These are phyloP conservation scores for Thermochaetoides thermophila DNA, from an alignment of 495 filamentous ascomycete genomes.

Conservation along the genomic window DNA sequence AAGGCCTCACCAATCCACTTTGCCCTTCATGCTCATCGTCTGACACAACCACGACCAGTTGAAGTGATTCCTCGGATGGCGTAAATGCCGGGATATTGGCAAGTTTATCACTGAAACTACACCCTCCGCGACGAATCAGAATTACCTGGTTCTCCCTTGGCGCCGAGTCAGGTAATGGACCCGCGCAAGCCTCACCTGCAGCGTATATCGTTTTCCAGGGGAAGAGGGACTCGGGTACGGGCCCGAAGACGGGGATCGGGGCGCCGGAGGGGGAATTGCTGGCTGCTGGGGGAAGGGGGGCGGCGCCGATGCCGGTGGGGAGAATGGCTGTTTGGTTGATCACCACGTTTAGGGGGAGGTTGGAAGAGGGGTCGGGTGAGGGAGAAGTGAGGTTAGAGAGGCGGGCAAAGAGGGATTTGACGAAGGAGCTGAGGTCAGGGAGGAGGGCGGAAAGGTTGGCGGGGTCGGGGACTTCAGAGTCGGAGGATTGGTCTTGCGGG, in stretches of 20 bases:
- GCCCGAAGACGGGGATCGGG: slow-evolving; percentile 25
- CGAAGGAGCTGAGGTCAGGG: slow-evolving; percentile 16
- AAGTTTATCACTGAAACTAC: slow-evolving; percentile 72
- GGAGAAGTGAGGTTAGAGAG: slow-evolving; percentile 15
- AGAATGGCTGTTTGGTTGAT: slow-evolving; percentile 46
- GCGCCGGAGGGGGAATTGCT: slow-evolving; percentile 34
- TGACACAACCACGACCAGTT: slow-evolving; percentile 73
- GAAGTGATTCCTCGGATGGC: slow-evolving; percentile 42
- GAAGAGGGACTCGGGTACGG: slow-evolving; percentile 23
- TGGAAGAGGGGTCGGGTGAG: slow-evolving; percentile 4
- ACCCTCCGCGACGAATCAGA: slow-evolving; percentile 70
- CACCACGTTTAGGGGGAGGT: slow-evolving; percentile 14
- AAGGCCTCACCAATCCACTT: slow-evolving; percentile 39
- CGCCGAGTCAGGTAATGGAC: slow-evolving; percentile 43
- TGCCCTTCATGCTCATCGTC: slow-evolving; percentile 29
- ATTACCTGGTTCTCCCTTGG: slow-evolving; percentile 61
- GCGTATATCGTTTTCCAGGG: slow-evolving; percentile 59
- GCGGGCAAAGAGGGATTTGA: slow-evolving; percentile 24
- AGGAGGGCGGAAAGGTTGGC: background rate
- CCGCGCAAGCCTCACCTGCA: slow-evolving; percentile 51
- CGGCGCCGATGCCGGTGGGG: slow-evolving; percentile 60
- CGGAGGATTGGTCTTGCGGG: background rate
- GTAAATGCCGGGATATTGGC: slow-evolving; percentile 65
- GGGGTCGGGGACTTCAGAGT: background rate
- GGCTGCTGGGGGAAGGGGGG: slow-evolving; percentile 50